These are phyloP conservation scores for Blepharisma japonicum DNA, from an alignment of 73 alveolate species.

Conservation along the genomic window DNA sequence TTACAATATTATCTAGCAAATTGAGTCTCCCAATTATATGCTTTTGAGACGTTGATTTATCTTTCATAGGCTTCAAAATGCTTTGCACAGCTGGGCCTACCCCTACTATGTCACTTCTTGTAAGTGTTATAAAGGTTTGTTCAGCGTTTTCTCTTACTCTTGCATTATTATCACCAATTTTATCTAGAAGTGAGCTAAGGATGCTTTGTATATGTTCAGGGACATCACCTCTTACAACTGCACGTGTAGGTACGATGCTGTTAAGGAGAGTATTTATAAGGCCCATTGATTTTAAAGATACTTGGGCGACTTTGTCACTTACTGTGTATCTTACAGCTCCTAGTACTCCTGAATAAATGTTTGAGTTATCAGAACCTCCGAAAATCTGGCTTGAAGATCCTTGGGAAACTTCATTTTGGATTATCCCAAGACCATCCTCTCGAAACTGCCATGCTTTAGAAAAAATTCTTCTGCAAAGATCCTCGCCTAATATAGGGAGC, in stretches of 20 bases:
- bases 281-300: slow-evolving; percentile 64
- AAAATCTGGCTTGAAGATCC: slow-evolving; percentile 10
- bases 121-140: slow-evolving; percentile 74
- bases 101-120: slow-evolving; percentile 81
- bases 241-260: slow-evolving; percentile 53
- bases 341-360: slow-evolving; percentile 70
- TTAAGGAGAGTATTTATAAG: slow-evolving; percentile 52
- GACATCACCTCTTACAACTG: slow-evolving; percentile 54
- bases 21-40: slow-evolving; percentile 87
- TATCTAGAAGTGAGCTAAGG: slow-evolving; percentile 66
- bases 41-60: slow-evolving; percentile 49
- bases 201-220: slow-evolving; percentile 60
- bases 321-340: slow-evolving; percentile 84
- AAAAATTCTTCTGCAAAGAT: slow-evolving; percentile 75
- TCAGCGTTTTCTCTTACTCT: slow-evolving; percentile 88
- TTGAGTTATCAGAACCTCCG: neutral
- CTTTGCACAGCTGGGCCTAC: slow-evolving; percentile 64
- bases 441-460: slow-evolving; percentile 83
- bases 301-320: slow-evolving; percentile 85
- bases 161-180: slow-evolving; percentile 88
- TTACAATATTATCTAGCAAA: slow-evolving; percentile 66
- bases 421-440: slow-evolving; percentile 68
- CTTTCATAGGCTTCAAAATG: slow-evolving; percentile 68
- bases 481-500: slow-evolving; percentile 87
- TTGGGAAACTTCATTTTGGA: slow-evolving; percentile 3